These are phyloP conservation scores for Arachnomyces sp. DNA, from an alignment of 2,329 filamentous ascomycete species.

Conservation along the genomic window DNA sequence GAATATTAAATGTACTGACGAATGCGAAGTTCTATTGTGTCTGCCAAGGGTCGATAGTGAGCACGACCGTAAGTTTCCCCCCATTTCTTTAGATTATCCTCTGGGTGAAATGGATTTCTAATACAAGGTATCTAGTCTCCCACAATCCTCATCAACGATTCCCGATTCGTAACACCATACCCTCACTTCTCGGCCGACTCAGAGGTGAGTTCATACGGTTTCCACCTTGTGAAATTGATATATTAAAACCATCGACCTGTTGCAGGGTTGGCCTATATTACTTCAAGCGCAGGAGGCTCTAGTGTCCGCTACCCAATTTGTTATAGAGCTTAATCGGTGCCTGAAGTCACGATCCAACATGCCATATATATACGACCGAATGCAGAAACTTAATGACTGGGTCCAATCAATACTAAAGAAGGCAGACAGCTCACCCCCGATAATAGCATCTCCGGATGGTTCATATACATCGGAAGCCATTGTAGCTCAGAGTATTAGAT, in stretches of 20 bases:
- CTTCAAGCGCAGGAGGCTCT: slow-evolving; percentile 38
- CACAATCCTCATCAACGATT: slow-evolving; percentile 37
- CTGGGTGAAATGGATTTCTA: neutral
- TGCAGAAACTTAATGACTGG: slow-evolving; percentile 37
- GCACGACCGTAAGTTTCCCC: slow-evolving; percentile 30
- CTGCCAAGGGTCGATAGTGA: slow-evolving; percentile 39
- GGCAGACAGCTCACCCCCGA: slow-evolving; percentile 23
- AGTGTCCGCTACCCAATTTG: slow-evolving; percentile 34
- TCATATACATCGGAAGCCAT: slow-evolving; percentile 27
- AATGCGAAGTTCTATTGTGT: slow-evolving; percentile 36
- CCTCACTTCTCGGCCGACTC: slow-evolving; percentile 33
- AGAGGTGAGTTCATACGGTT: slow-evolving; percentile 24
- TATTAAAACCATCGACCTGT: slow-evolving; percentile 1
- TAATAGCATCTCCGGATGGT: slow-evolving; percentile 17
- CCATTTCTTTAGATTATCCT: neutral
- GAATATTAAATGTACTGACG: neutral
- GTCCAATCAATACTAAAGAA: slow-evolving; percentile 29
- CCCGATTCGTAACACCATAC: slow-evolving; percentile 36
- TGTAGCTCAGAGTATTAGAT: slow-evolving; percentile 32
- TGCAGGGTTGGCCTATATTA: slow-evolving; percentile 36
- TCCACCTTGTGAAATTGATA: neutral
- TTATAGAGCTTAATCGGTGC: slow-evolving; percentile 34
- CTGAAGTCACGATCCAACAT: slow-evolving; percentile 28
- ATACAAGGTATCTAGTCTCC: slow-evolving; percentile 24
- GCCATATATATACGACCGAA: slow-evolving; percentile 33